These are phyloP conservation scores for Naematelia encephala DNA, from an alignment of 768 basidiomycete genomes.

Conservation along the genomic window DNA sequence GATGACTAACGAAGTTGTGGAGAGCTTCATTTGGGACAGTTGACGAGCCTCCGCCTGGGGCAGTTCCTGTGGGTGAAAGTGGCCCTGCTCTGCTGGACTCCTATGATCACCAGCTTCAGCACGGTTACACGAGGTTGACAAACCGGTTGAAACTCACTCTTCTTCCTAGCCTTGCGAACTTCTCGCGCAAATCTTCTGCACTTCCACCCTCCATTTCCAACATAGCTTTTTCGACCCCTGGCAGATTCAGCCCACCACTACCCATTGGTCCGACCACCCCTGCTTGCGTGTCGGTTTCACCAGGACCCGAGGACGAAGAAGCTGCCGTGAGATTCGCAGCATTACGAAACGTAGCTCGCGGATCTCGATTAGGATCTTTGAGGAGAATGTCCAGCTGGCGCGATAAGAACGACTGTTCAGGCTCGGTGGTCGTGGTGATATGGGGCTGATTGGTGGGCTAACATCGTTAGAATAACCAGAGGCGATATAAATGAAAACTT, in stretches of 20 bases:
- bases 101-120: conserved; percentile 11
- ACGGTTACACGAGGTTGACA: not conserved
- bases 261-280: conserved; percentile 93
- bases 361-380: conserved; percentile 85
- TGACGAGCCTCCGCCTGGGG: conserved; percentile 8
- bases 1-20: conserved; percentile 46
- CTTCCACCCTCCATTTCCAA: conserved; percentile 72
- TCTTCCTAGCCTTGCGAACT: conserved; percentile 39
- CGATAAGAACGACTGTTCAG: conserved; percentile 86
- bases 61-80: conserved; percentile 16
- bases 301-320: not conserved
- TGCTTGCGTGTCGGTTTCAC: conserved; percentile 9
- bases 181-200: conserved; percentile 40
- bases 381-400: conserved; percentile 88
- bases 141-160: conserved; percentile 20
- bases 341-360: conserved; percentile 75
- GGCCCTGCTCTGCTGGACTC: conserved; percentile 28
- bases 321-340: conserved; percentile 3
- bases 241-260: conserved; percentile 76
- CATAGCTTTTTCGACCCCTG: conserved; percentile 81
- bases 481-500: conserved; percentile 31
- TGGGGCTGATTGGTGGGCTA: conserved; percentile 51
- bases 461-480: not conserved
- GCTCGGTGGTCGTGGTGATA: conserved; percentile 67
- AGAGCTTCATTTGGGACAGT: conserved; percentile 47